Percentiles rank a stretch among this genome's conserved stretches.
Conservation (phyloP, 2,329 filamentous ascomycete species). For the Metarhizium robertsii region DNA sequence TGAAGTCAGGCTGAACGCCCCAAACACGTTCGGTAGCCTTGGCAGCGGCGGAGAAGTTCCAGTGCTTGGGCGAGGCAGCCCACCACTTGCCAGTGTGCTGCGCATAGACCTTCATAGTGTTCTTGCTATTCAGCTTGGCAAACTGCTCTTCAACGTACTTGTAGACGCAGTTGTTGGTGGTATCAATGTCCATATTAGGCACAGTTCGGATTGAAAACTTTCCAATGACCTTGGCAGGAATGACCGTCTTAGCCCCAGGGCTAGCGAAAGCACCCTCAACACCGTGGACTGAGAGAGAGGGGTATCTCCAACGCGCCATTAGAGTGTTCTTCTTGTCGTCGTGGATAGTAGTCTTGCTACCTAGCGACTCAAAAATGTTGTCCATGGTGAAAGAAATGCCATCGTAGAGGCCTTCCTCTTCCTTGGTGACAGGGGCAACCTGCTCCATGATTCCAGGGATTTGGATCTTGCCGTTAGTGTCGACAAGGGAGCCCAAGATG, state of each 20-base stretch:
- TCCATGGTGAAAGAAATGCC: conserved; percentile 94
- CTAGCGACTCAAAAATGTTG: conserved; percentile 83
- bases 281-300: conserved; percentile 88
- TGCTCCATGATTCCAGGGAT: conserved; percentile 93
- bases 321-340: conserved; percentile 84
- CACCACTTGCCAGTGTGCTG: conserved; percentile 98
- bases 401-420: conserved; percentile 82
- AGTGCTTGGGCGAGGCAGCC: conserved; percentile 95
- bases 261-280: conserved; percentile 91
- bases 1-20: conserved; percentile 88
- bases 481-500: conserved; percentile 75
- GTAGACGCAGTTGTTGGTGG: conserved; percentile 78
- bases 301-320: conserved; percentile 94
- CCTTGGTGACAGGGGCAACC: conserved; percentile 76
- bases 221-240: conserved; percentile 92
- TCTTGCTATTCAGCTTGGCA: conserved; percentile 83
- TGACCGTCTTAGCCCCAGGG: conserved; percentile 94
- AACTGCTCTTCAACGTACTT: conserved; percentile 78
- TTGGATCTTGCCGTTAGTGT: conserved; percentile 82
- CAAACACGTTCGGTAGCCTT: conserved; percentile 97
- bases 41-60: conserved; percentile 91
- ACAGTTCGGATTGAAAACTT: conserved; percentile 99
- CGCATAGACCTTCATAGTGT: conserved; percentile 70
- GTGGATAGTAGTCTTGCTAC: conserved; percentile 79
- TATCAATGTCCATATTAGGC: conserved; percentile 89